Evolutionary conservation across 2,329 filamentous ascomycete species (phyloP).

Genomic region (Ascochyta clinopodiicola): DNA sequence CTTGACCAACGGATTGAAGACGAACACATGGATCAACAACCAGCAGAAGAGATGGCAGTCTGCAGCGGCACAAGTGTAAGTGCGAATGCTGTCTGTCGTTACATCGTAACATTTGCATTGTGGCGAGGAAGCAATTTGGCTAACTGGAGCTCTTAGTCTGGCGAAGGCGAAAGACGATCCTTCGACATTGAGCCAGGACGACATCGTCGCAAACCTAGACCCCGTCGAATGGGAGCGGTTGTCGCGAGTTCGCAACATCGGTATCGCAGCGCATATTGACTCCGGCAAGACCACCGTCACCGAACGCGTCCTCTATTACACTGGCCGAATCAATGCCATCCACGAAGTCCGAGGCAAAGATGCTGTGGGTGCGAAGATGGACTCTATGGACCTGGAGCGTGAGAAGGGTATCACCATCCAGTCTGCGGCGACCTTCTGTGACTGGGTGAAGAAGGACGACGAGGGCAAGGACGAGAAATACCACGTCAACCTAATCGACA

Average conservation of each 20-base stretch:
- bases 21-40: constrained; percentile 37
- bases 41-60: constrained; percentile 48
- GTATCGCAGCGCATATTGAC: constrained; percentile 98
- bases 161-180: constrained; percentile 66
- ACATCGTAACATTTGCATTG: neutral
- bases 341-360: constrained; percentile 97
- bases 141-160: constrained; percentile 36
- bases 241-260: constrained; percentile 89
- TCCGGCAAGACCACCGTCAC: constrained; percentile 97
- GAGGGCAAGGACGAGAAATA: constrained; percentile 83
- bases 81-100: constrained; percentile 12
- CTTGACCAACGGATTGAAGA: constrained; percentile 38
- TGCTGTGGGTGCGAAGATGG: constrained; percentile 97
- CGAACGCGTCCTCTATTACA: constrained; percentile 97
- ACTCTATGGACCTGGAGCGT: constrained; percentile 98
- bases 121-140: constrained; percentile 20
- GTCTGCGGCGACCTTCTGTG: constrained; percentile 95
- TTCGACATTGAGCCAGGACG: constrained; percentile 64
- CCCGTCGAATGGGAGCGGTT: constrained; percentile 80
- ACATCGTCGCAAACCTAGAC: constrained; percentile 80
- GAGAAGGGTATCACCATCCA: constrained; percentile 99
- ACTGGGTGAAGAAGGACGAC: constrained; percentile 84
- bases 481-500: constrained; percentile 98
- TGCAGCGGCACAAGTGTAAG: constrained; percentile 48
- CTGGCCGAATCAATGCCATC: constrained; percentile 93